Evolutionary conservation across 306 rosid species (phyloP), one percentile per base, ranked within the genome.

Genomic region (Vigna angularis): DNA sequence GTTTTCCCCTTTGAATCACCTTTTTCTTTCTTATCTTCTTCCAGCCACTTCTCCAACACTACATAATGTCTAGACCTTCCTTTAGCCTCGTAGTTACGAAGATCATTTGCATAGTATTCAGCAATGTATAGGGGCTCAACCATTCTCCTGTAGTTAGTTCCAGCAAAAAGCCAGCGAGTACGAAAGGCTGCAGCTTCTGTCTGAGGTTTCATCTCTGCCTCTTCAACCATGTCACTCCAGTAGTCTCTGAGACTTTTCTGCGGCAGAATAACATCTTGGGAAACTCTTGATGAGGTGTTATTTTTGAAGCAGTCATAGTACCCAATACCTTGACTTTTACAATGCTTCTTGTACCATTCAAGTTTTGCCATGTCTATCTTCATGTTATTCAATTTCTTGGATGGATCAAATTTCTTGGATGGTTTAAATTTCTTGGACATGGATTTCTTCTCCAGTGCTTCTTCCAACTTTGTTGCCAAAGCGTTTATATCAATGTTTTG

Each of bases 61-160:
- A 3, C n/a, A 40, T 67, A 86, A 64, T 89, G 97, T 8, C 1
- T 17, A 3, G 87, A 57, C 38, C 97, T 91, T 61, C 15, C 24
- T 5, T 24, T 2, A 0, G 3, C 3, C 13, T 12, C 1, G 30
- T 90, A 87, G 45, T 7, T 70, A 9, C 20, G 4, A 28, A 28
- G 32, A 28, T 0, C 32, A 0, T 28, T 28, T 28, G 32, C 32
- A 28, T 28, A 28, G 88, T 74, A 84, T 4, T 84, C 53, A 26
- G 96, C 91, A 1, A 93, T 91, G 40, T 58, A 15, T 90, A 83
- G 1, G 94, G 96, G 96, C 51, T 93, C 98, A 26, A 89, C 74
- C 96, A 93, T 89, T 79, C 85, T 89, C 74, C 90, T 74, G 24
- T 82, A 91, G 47, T 28, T 90, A 1, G 82, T 77, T 42, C 97